Conservation (phyloP, 805 yeast species). For the Cyberlindnera americana region DNA sequence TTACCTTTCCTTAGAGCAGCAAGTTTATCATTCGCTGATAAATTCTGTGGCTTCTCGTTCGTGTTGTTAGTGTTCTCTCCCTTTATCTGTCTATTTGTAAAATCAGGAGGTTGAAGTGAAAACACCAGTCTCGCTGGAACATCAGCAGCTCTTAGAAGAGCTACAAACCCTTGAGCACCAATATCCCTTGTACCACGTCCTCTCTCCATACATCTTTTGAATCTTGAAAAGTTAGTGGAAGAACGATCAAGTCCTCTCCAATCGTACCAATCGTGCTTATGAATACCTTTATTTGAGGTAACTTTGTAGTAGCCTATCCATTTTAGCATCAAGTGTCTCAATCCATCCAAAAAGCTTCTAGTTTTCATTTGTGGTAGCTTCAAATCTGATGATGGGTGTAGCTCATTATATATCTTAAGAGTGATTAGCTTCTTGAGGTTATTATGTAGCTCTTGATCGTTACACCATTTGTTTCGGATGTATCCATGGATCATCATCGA, state of each 20-base stretch:
- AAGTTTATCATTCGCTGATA: slow-evolving; percentile 16
- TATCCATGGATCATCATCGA: slow-evolving; percentile 65
- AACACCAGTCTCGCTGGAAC: slow-evolving; percentile 71
- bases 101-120: slow-evolving; percentile 90
- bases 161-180: slow-evolving; percentile 85
- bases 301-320: slow-evolving; percentile 60
- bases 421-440: slow-evolving; percentile 48
- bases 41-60: background rate
- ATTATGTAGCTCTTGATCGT: slow-evolving; percentile 39
- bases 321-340: slow-evolving; percentile 59
- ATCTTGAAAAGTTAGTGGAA: slow-evolving; percentile 34
- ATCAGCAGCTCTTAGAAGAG: slow-evolving; percentile 65
- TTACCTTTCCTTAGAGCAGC: slow-evolving; percentile 23
- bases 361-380: slow-evolving; percentile 43
- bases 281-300: slow-evolving; percentile 33
- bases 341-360: slow-evolving; percentile 69
- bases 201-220: slow-evolving; percentile 38
- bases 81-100: slow-evolving; percentile 37
- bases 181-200: slow-evolving; percentile 72
- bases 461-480: slow-evolving; percentile 72
- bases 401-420: slow-evolving; percentile 38
- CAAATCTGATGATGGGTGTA: slow-evolving; percentile 43
- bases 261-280: slow-evolving; percentile 44
- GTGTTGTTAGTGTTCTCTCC: background rate
- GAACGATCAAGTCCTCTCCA: slow-evolving; percentile 20